phyloP scores from a whole-genome alignment of 1,284 basidiomycete species.

The Cutaneotrichosporon mucoides region DNA sequence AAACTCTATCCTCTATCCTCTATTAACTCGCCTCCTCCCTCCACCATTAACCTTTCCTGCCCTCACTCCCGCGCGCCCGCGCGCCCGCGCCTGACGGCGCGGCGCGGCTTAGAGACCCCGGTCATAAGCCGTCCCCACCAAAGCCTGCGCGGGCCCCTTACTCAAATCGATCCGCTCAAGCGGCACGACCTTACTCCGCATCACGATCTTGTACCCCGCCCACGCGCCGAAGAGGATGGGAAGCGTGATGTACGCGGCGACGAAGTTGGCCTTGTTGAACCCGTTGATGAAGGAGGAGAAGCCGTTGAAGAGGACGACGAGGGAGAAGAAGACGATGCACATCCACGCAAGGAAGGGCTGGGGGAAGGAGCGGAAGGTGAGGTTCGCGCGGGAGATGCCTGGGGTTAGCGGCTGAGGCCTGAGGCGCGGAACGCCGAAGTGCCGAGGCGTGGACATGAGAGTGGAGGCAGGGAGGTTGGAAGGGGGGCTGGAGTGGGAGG shows the following conservation, averaged over 20 bases:
- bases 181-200: conserved; percentile 20
- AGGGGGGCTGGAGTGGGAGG: no score
- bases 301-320: conserved; percentile 18
- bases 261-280: conserved; percentile 16
- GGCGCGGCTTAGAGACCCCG: no score
- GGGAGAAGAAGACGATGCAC: conserved; percentile 14
- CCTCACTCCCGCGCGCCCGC: no score
- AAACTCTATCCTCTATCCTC: no score
- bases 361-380: conserved; percentile 62
- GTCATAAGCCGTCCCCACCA: conserved; percentile 12
- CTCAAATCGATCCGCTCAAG: conserved; percentile 71
- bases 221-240: conserved; percentile 15
- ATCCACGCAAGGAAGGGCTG: conserved; percentile 30
- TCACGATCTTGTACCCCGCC: conserved; percentile 12
- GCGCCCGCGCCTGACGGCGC: no score
- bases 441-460: no score
- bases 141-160: conserved; percentile 9
- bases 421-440: no score
- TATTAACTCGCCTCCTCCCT: no score
- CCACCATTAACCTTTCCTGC: no score
- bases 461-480: conserved; percentile 21
- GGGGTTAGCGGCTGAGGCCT: not conserved
- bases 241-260: conserved; percentile 22
- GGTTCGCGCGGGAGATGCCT: conserved; percentile 53
- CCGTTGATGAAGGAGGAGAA: conserved; percentile 6